Base-by-base conservation (phyloP, 306 rosid genomes). In the Calophaca sinica region DNA sequence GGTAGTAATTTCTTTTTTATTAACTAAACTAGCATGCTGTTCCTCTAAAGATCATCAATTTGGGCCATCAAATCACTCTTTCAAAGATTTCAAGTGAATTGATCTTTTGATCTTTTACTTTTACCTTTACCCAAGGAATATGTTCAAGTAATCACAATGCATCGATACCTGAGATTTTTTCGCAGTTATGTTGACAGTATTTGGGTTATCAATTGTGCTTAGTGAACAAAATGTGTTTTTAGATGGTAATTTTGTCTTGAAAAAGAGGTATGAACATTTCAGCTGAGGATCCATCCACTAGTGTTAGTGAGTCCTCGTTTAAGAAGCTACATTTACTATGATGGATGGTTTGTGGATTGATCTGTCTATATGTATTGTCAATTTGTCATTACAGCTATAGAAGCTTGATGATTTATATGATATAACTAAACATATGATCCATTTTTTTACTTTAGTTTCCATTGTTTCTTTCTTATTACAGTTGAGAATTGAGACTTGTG, bases 381-480 rank as follows among this genome's bases (percentile, higher is more conserved):
- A 29, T 63, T 28, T 63, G 13, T 32, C 14, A 58, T 49, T 52
- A 15, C 60, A 14, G 53, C 5, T 13, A 52, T 28, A 46, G 7
- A 61, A 75, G 51, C 53, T 75, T 83, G 28, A 70, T 70, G 14
- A 75, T 64, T 63, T 68, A 8, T 57, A 38, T 14, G 31, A 72
- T 49, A 20, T 20, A 77, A 12, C 9, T 66, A 28, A 70, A 57
- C 36, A 9, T 8, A 35, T 58, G n/a, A 35, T 57, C 14, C 10
- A 38, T 20, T 20, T 39, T 29, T 33, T 63, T 7, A 9, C 57
- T 58, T 14, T 8, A 15, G 32, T 44, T 72, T 39, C 33, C 33
- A 3, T 62, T 20, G 5, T 15, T 42, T 12, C n/a, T 59, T 50
- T 36, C 35, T 29, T 57, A 29, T 20, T 53, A n/a, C 68, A 31